A percentile compares a stretch with the other conserved stretches of the same genome.
Conservation (phyloP, 192 early-diverging fungal species). For the Mortierella antarctica region DNA sequence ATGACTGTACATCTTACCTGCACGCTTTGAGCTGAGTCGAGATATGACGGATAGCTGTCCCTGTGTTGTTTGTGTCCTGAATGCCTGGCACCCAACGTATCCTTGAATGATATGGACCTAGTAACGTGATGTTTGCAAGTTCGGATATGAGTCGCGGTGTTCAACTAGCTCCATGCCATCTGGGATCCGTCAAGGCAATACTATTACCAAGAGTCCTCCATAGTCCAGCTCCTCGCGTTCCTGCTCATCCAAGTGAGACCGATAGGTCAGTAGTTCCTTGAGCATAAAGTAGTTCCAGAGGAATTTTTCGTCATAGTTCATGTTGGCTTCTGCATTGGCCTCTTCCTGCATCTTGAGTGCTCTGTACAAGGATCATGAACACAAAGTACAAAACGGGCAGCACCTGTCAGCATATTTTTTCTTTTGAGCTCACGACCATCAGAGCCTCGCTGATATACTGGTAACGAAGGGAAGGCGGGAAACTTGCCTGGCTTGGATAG, state of each 20-base stretch:
- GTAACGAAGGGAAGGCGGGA: neutral
- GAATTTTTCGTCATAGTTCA: constrained; percentile 76
- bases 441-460: neutral
- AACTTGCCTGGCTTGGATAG: constrained; percentile 72
- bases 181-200: constrained; percentile 10
- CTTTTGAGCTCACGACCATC: too few species aligned
- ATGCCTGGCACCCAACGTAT: constrained; percentile 69
- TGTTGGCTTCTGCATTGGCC: constrained; percentile 63
- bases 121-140: too few species aligned
- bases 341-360: constrained; percentile 27
- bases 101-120: constrained; percentile 81
- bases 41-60: constrained; percentile 74
- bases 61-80: constrained; percentile 48
- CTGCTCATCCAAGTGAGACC: constrained; percentile 74
- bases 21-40: constrained; percentile 80
- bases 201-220: constrained; percentile 76
- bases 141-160: too few species aligned
- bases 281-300: constrained; percentile 94
- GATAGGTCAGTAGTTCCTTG: constrained; percentile 80
- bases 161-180: too few species aligned
- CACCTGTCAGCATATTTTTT: too few species aligned
- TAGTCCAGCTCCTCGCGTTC: constrained; percentile 77
- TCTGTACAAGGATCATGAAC: neutral
- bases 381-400: neutral
- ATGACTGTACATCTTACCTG: constrained; percentile 52